These are phyloP conservation scores for Gnaphalium uliginosum DNA, from an alignment of 129 eudicot genomes.

Conservation along the genomic window DNA sequence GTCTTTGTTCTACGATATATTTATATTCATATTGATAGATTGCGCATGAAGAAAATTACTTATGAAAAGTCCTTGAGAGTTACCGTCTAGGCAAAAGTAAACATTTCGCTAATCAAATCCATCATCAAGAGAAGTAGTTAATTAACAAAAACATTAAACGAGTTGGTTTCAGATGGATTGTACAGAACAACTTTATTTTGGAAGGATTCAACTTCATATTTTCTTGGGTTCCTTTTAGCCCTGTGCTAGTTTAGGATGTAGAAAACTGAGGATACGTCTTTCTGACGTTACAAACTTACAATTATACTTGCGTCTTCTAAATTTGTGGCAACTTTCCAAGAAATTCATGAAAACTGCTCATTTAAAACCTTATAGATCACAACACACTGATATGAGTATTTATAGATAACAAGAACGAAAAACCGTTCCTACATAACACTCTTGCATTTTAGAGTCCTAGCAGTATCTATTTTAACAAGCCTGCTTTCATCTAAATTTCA, in stretches of 20 bases:
- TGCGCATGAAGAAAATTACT: not conserved
- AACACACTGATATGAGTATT: not conserved
- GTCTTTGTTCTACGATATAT: not conserved
- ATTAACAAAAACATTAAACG: not conserved
- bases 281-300: not conserved
- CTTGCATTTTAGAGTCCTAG: not conserved
- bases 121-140: conserved; percentile 8
- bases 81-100: not conserved
- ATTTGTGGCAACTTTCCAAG: not conserved
- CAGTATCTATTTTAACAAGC: not conserved
- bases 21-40: not conserved
- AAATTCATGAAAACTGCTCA: not conserved
- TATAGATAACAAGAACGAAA: not conserved
- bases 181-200: not conserved
- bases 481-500: conserved; percentile 6
- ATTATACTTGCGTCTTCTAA: not conserved
- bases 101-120: not conserved
- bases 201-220: not conserved
- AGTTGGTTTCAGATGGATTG: not conserved
- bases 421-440: not conserved
- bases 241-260: not conserved
- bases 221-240: not conserved
- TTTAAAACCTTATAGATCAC: not conserved
- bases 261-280: not conserved
- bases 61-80: not conserved